A percentile compares a stretch with the other conserved stretches of the same genome.
Conservation (phyloP, 345 rosid genomes). For the Reutealis trisperma region DNA sequence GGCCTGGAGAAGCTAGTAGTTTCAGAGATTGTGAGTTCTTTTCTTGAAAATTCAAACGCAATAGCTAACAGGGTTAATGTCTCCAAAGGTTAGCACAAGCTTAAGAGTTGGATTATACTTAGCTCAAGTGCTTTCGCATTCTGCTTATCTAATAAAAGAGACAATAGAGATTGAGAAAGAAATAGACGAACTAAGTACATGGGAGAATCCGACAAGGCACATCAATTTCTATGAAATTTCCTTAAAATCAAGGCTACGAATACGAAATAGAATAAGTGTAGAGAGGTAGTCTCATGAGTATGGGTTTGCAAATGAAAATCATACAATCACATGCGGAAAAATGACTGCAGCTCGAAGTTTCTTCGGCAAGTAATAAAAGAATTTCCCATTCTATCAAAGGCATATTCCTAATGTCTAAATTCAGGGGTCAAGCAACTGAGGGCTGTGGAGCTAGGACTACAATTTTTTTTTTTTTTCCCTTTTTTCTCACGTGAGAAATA, state of each 20-base stretch:
- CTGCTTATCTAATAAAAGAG: slow-evolving; percentile 57
- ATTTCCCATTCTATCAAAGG: no score
- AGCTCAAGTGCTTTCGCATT: slow-evolving; percentile 51
- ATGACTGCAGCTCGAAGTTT: background rate
- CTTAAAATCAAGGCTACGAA: slow-evolving; percentile 16
- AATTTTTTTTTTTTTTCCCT: no score
- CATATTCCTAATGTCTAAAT: background rate
- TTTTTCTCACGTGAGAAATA: background rate
- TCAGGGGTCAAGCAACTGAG: background rate
- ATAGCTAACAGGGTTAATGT: slow-evolving; percentile 28
- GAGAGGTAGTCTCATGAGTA: background rate
- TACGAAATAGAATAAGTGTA: background rate
- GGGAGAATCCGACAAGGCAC: slow-evolving; percentile 42
- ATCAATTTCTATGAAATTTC: slow-evolving; percentile 32
- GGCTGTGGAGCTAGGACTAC: no score
- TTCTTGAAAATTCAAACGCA: slow-evolving; percentile 41
- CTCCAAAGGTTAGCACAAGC: slow-evolving; percentile 38
- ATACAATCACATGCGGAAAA: background rate
- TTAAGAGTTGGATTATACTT: slow-evolving; percentile 41
- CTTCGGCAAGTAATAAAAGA: background rate
- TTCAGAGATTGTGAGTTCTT: slow-evolving; percentile 33
- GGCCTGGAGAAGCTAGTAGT: slow-evolving; percentile 32
- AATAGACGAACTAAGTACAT: slow-evolving; percentile 43
- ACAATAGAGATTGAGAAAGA: slow-evolving; percentile 46
- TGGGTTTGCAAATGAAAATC: background rate